These are phyloP conservation scores for Madurella mycetomatis DNA, from an alignment of 2,329 filamentous ascomycete genomes.

Conservation along the genomic window DNA sequence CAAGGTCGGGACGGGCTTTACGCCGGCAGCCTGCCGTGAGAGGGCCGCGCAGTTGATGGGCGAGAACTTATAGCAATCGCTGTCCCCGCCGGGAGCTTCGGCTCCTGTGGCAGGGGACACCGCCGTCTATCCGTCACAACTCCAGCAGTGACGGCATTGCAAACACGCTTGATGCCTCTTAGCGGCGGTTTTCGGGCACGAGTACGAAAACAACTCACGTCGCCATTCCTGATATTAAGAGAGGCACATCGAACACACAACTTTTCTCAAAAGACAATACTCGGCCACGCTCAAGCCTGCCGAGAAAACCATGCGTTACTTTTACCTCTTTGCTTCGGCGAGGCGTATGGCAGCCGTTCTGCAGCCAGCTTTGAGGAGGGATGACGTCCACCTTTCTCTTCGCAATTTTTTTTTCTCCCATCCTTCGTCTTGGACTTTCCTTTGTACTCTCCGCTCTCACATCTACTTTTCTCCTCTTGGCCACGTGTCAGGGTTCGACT, in stretches of 20 bases:
- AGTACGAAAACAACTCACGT: too few relatives aligned
- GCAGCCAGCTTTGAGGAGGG: too few relatives aligned
- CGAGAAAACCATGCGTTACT: neutral
- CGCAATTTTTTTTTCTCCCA: too few relatives aligned
- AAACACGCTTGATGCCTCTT: too few relatives aligned
- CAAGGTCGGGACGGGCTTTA: conserved; percentile 87
- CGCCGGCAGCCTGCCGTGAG: conserved; percentile 80
- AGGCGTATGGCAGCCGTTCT: conserved; percentile 9
- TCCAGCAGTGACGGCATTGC: conserved; percentile 14
- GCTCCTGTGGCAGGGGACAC: conserved; percentile 45
- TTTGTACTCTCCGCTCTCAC: neutral
- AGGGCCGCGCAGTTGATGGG: conserved; percentile 62
- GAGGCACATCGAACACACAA: neutral
- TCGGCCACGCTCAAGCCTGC: too few relatives aligned
- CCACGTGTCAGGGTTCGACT: neutral
- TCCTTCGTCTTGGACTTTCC: too few relatives aligned
- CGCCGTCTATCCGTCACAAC: conserved; percentile 38
- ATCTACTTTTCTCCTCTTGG: neutral
- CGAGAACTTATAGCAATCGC: conserved; percentile 52
- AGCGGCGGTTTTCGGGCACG: too few relatives aligned
- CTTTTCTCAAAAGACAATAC: neutral
- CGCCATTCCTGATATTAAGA: too few relatives aligned
- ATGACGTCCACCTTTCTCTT: neutral
- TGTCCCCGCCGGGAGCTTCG: conserved; percentile 47
- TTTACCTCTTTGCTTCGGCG: neutral